Conservation (phyloP, 2,329 filamentous ascomycete genomes). For the Didymella keratinophila region DNA sequence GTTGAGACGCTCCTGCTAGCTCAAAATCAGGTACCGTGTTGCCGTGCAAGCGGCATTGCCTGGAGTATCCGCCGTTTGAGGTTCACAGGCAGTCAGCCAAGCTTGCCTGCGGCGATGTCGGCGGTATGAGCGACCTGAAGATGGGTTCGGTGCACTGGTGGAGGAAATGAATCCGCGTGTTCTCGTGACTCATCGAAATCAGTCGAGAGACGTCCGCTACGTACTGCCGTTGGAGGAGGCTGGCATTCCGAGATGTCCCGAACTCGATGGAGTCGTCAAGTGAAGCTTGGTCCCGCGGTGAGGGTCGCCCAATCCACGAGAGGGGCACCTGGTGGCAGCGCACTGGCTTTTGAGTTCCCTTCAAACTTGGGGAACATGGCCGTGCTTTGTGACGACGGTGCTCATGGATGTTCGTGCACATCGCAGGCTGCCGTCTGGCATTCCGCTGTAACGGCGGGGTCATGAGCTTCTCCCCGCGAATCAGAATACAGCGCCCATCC, state of each 20-base stretch:
- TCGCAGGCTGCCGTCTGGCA: conserved; percentile 16
- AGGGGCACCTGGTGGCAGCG: conserved; percentile 14
- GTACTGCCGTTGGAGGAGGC: conserved; percentile 15
- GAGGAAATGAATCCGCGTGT: conserved; percentile 35
- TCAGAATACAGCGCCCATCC: conserved; percentile 22
- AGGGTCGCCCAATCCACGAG: conserved; percentile 16
- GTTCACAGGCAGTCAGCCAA: conserved; percentile 22
- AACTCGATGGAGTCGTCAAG: conserved; percentile 24
- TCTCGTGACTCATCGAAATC: conserved; percentile 49
- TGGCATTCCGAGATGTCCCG: conserved; percentile 41
- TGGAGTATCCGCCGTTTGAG: conserved; percentile 41
- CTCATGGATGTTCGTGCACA: conserved; percentile 27
- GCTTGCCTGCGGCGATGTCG: conserved; percentile 44
- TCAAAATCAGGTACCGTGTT: conserved; percentile 5
- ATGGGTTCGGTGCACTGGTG: conserved; percentile 26
- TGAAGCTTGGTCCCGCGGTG: conserved; percentile 16
- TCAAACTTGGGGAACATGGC: conserved; percentile 17
- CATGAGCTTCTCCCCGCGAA: conserved; percentile 37
- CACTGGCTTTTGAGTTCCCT: conserved; percentile 15
- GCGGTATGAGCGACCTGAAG: conserved; percentile 29
- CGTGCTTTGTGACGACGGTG: conserved; percentile 28
- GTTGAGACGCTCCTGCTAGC: conserved; percentile 25
- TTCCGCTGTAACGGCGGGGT: conserved; percentile 41
- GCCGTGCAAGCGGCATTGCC: conserved; percentile 24
- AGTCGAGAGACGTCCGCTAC: conserved; percentile 31